Percentiles rank a stretch among this genome's conserved stretches.
Conservation (phyloP, 2,329 filamentous ascomycete species). For the Paramyrothecium sp. region DNA sequence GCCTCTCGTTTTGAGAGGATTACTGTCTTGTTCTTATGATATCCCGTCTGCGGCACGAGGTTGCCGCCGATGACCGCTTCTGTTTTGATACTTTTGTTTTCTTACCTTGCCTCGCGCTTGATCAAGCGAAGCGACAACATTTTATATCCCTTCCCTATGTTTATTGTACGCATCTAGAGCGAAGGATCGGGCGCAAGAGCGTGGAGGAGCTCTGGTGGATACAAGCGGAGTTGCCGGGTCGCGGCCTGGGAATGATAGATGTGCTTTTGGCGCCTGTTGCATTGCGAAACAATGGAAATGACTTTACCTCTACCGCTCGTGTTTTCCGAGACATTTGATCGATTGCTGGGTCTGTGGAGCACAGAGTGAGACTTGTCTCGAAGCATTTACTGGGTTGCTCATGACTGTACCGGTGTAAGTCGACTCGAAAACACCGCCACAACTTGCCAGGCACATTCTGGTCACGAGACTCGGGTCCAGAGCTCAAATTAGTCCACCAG, state of each 20-base stretch:
- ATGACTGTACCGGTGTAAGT: not conserved
- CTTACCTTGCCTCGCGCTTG: too few relatives aligned
- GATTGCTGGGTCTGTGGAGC: too few relatives aligned
- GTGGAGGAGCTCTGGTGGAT: not conserved
- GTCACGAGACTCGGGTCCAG: not conserved
- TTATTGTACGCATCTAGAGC: not conserved
- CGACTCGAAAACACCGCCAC: not conserved
- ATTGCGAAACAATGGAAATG: too few relatives aligned
- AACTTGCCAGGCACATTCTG: not conserved
- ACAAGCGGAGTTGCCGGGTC: not conserved
- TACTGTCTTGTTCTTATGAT: conserved; percentile 13
- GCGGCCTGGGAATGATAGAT: too few relatives aligned
- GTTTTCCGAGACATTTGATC: too few relatives aligned
- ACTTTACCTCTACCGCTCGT: too few relatives aligned
- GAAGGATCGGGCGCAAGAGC: not conserved
- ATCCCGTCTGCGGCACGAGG: conserved; percentile 13
- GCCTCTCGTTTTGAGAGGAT: conserved; percentile 4
- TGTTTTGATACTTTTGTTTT: conserved; percentile 5
- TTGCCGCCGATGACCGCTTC: conserved; percentile 10
- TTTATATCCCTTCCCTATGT: not conserved
- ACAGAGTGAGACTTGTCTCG: too few relatives aligned
- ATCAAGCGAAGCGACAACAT: not conserved
- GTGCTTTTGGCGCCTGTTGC: too few relatives aligned
- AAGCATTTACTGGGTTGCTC: not conserved
- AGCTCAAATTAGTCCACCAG: not conserved